Evolutionary conservation across 2,329 filamentous ascomycete genomes (phyloP).

Genomic region (Microascus cirrosus): DNA sequence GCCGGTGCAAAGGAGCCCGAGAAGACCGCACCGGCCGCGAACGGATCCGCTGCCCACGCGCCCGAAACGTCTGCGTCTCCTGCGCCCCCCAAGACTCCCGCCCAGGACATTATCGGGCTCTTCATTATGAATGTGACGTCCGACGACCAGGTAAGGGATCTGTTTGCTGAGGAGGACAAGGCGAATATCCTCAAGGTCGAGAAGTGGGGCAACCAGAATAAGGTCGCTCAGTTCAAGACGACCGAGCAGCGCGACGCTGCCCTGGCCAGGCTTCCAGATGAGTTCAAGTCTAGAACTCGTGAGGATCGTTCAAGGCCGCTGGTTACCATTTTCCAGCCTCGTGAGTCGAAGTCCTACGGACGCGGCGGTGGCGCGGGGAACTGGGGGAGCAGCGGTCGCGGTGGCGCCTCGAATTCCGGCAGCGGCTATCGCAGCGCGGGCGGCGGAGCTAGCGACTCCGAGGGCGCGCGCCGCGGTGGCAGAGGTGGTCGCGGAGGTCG

Average conservation of each 20-base stretch:
- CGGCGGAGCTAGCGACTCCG: conserved; percentile 50
- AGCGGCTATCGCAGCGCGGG: conserved; percentile 80
- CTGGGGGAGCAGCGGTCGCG: conserved; percentile 56
- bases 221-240: conserved; percentile 76
- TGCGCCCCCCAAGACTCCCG: conserved; percentile 40
- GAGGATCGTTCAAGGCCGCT: conserved; percentile 70
- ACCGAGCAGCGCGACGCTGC: conserved; percentile 71
- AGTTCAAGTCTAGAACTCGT: conserved; percentile 61
- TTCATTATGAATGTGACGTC: conserved; percentile 82
- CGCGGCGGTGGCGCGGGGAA: conserved; percentile 53
- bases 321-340: conserved; percentile 72
- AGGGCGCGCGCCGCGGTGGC: conserved; percentile 43
- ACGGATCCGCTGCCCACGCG: conserved; percentile 38
- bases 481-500: conserved; percentile 46
- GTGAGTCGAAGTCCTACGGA: conserved; percentile 41
- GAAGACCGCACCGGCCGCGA: conserved; percentile 36
- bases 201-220: conserved; percentile 69
- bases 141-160: conserved; percentile 69
- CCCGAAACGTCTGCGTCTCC: conserved; percentile 45
- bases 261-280: conserved; percentile 61
- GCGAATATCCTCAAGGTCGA: conserved; percentile 69
- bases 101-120: conserved; percentile 66
- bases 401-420: conserved; percentile 42
- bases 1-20: conserved; percentile 42
- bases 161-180: conserved; percentile 76